These are phyloP conservation scores for Annulohypoxylon stygium DNA, from an alignment of 495 filamentous ascomycete genomes.

Conservation along the genomic window DNA sequence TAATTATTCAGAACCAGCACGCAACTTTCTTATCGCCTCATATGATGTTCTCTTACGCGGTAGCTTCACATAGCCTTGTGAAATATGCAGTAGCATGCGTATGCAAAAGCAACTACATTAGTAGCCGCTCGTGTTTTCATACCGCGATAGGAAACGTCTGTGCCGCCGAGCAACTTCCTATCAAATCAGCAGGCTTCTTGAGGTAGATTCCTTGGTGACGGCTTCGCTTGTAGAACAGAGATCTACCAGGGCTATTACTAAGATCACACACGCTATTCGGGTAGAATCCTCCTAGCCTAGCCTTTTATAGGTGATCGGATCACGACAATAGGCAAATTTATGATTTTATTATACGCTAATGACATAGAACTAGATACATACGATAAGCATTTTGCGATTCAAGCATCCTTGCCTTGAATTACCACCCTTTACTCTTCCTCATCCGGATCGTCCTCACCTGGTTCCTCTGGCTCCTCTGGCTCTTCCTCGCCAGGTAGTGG, in stretches of 20 bases:
- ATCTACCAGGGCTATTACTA: constrained; percentile 40
- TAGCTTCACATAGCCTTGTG: background rate
- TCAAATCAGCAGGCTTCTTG: background rate
- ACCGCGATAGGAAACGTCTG: background rate
- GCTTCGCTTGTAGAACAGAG: background rate
- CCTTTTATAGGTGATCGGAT: background rate
- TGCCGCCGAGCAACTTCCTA: background rate
- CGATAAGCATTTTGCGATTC: background rate
- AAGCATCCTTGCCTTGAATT: background rate
- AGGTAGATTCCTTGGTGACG: constrained; percentile 8
- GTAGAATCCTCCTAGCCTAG: background rate
- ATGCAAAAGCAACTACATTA: constrained; percentile 1
- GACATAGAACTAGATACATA: constrained; percentile 24
- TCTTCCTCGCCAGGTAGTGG: constrained; percentile 56
- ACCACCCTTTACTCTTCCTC: background rate
- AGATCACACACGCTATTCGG: constrained; percentile 15
- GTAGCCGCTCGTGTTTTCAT: background rate
- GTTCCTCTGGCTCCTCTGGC: background rate
- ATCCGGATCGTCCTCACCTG: background rate
- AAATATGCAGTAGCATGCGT: background rate
- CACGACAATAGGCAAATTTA: constrained; percentile 47
- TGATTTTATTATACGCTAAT: constrained; percentile 22
- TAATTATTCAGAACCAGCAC: constrained; percentile 4
- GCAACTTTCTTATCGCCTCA: constrained; percentile 2
- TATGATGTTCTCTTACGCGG: background rate